Conservation (phyloP, 2,329 filamentous ascomycete species). For the Capronia coronata region DNA sequence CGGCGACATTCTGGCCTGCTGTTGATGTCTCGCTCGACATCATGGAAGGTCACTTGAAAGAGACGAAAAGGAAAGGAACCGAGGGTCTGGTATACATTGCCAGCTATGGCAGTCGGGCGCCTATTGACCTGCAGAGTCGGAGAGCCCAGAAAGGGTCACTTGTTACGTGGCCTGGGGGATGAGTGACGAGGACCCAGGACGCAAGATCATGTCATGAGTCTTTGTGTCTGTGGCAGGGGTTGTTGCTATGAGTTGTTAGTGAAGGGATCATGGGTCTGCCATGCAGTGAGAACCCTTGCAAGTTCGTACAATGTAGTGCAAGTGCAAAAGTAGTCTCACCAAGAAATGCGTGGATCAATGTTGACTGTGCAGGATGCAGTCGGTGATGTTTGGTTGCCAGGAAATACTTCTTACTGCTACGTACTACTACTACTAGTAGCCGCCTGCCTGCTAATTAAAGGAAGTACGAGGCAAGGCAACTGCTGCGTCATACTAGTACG, state of each 20-base stretch:
- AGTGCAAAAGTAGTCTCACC: too few species aligned
- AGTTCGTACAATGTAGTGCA: too few species aligned
- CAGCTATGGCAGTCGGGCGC: neutral
- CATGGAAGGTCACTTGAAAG: neutral
- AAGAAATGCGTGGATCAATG: too few species aligned
- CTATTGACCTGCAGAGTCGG: constrained; percentile 1
- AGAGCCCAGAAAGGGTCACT: neutral
- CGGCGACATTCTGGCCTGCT: neutral
- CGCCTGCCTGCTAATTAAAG: too few species aligned
- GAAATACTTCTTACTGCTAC: too few species aligned
- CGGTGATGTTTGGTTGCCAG: too few species aligned
- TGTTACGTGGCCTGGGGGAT: constrained; percentile 13
- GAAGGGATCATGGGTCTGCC: neutral
- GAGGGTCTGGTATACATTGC: constrained; percentile 2
- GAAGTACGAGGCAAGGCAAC: too few species aligned
- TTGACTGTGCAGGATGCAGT: too few species aligned
- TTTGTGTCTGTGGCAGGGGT: too few species aligned
- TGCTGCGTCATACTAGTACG: too few species aligned
- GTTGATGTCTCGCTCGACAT: neutral
- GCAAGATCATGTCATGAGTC: constrained; percentile 6
- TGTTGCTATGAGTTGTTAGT: neutral
- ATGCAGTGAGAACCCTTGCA: neutral
- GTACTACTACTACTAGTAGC: too few species aligned
- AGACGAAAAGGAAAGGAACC: neutral
- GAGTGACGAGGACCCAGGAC: constrained; percentile 2